Percentiles rank a stretch among this genome's conserved stretches.
Conservation (phyloP, 306 rosid genomes). For the Prunus fruticosa region DNA sequence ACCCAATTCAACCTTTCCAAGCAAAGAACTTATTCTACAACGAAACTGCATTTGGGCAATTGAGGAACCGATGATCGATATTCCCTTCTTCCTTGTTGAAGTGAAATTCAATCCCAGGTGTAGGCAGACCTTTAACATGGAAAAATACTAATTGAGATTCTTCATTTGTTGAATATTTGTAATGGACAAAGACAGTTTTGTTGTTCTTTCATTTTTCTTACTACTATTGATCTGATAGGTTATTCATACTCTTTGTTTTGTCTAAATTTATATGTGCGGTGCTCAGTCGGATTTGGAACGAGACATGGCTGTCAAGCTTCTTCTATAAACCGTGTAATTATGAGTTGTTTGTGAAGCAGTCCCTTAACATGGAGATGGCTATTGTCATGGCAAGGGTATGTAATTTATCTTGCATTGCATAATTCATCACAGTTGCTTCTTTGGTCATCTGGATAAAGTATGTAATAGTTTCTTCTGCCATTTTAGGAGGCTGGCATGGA, state of each 20-base stretch:
- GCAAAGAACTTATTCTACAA: not conserved
- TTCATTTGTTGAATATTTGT: not conserved
- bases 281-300: conserved; percentile 93
- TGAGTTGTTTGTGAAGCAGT: conserved; percentile 96
- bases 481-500: conserved; percentile 84
- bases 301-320: conserved; percentile 94
- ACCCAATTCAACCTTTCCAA: not conserved
- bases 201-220: not conserved
- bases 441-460: conserved; percentile 4
- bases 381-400: conserved; percentile 97
- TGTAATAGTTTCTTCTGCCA: not conserved
- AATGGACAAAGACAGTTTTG: not conserved
- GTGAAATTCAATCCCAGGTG: not conserved
- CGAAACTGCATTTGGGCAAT: not conserved
- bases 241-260: not conserved
- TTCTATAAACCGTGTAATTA: conserved; percentile 96
- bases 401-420: conserved; percentile 9
- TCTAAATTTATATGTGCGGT: conserved; percentile 13
- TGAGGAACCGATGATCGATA: not conserved
- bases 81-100: not conserved
- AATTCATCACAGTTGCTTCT: not conserved
- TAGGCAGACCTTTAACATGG: not conserved
- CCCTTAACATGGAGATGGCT: conserved; percentile 98
- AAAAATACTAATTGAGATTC: not conserved
- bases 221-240: conserved; percentile 8